These are phyloP conservation scores for Metschnikowia vanudenii DNA, from an alignment of 805 yeast species.

Conservation along the genomic window DNA sequence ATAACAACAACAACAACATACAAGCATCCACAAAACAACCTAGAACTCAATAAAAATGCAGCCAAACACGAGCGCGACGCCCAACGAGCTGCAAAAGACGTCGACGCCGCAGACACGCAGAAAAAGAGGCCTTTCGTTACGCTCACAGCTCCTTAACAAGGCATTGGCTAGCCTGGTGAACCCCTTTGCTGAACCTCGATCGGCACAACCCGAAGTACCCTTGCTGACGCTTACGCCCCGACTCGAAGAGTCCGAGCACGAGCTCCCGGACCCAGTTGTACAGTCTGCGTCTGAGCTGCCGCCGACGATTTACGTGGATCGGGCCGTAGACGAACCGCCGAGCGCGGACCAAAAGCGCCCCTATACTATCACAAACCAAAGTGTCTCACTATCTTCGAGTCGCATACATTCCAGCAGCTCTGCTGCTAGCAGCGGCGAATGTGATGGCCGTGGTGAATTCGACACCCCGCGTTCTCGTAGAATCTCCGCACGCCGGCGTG, in stretches of 20 bases:
- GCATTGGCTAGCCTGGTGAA: constrained; percentile 22
- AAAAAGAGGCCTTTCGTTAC: constrained; percentile 62
- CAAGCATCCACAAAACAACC: background rate
- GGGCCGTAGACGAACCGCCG: too few species aligned
- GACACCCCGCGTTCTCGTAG: constrained; percentile 8
- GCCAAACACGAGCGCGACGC: background rate
- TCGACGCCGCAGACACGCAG: constrained; percentile 33
- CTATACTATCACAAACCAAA: constrained; percentile 8
- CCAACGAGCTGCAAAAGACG: background rate
- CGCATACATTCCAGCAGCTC: constrained; percentile 12
- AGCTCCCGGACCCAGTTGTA: constrained; percentile 1
- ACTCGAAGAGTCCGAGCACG: constrained; percentile 8
- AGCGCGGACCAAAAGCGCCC: constrained; percentile 2
- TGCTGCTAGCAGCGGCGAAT: constrained; percentile 1
- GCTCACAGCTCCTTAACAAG: constrained; percentile 63
- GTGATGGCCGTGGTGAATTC: background rate
- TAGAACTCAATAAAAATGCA: too few species aligned
- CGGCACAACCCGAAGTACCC: constrained; percentile 5
- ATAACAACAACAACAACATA: background rate
- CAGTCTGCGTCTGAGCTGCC: background rate
- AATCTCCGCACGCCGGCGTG: constrained; percentile 12
- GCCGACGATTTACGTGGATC: constrained; percentile 11
- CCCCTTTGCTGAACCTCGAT: constrained; percentile 25
- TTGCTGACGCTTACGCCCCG: constrained; percentile 6
- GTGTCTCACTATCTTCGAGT: constrained; percentile 13